phyloP scores from a whole-genome alignment of 192 early-diverging fungal species.

The Entomortierella chlamydospora region DNA sequence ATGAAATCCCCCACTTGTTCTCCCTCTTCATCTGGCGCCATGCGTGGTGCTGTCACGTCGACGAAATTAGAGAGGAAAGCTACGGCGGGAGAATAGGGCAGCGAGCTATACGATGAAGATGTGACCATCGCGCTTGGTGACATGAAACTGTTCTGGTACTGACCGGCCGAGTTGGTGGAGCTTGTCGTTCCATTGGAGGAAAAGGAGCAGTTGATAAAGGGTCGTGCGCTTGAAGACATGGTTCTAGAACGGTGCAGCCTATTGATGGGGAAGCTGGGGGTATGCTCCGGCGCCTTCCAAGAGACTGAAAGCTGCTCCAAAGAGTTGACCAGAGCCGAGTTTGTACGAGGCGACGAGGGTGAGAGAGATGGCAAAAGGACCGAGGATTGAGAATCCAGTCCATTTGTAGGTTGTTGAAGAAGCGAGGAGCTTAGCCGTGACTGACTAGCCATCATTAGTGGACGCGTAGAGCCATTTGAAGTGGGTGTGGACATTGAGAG shows the following conservation, averaged over 20 bases:
- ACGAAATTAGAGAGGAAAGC: conserved; percentile 54
- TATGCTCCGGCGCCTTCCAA: conserved; percentile 51
- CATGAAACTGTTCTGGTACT: conserved; percentile 13
- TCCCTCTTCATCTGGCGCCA: conserved; percentile 68
- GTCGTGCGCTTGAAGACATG: conserved; percentile 39
- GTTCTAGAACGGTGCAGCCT: conserved; percentile 46
- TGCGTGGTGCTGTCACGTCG: conserved; percentile 31
- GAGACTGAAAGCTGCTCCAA: conserved; percentile 49
- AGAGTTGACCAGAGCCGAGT: conserved; percentile 45
- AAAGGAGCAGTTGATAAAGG: conserved; percentile 26
- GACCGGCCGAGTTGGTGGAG: conserved; percentile 6
- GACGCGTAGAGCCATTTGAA: conserved; percentile 28
- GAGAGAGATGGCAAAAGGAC: conserved; percentile 39
- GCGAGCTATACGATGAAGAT: conserved; percentile 48
- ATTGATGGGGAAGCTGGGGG: conserved; percentile 50
- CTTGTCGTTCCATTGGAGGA: conserved; percentile 21
- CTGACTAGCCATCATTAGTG: conserved; percentile 45
- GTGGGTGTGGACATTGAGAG: not conserved
- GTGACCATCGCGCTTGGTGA: conserved; percentile 33
- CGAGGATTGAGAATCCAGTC: conserved; percentile 9
- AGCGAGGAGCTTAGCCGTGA: conserved; percentile 29
- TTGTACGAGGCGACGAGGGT: conserved; percentile 36
- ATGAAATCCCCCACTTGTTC: conserved; percentile 81
- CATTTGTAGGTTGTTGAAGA: conserved; percentile 3
- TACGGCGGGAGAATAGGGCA: conserved; percentile 54